Base-by-base conservation (phyloP, 208 protist genomes). In the Endotrypanum monterogeii region DNA sequence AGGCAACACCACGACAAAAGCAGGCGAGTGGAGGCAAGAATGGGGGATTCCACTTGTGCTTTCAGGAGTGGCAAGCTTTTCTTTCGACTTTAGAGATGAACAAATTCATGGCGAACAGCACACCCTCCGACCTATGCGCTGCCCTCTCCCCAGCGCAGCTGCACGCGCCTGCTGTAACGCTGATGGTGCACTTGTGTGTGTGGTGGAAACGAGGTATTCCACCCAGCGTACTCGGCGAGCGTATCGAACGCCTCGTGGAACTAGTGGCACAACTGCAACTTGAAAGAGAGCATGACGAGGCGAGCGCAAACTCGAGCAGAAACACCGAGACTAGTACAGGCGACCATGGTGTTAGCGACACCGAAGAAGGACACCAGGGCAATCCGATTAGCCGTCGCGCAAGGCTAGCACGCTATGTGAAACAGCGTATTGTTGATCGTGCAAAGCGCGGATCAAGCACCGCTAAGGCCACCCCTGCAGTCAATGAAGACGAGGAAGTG, bases 1-100 rank as follows among this genome's bases (percentile, higher is more conserved):
- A 72, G 28, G 60, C 65, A 61, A 50, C 51, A 23, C 54, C 16
- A 70, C 46, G 25, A n/a, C 54, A 72, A 51, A 60, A 48, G 30
- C 8, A 35, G 18, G 44, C 6, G 55, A 16, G 68, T 12, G 12
- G 68, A 77, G 20, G 1, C 63, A 77, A 73, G 25, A 58, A 54
- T 25, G 70, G 60, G 37, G 61, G 37, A 8, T 95, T 95, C 73
- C 60, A 50, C 30, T 61, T 96, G 37, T 90, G 88, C 0, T 89
- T 92, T 58, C 71, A 87, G 18, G 89, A 94, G 63, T 94, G 90
- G 88, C 89, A 96, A 69, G 84, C 88, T 0, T 74, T 93, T 12
- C 67, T 93, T 44, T 83, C 88, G 0, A 48, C 89, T 35, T 56
- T 92, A 6, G 83, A 90, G 61, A 65, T 25, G n/a, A 32, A 28